phyloP scores from a whole-genome alignment of 805 yeast genomes.

The Maudiozyma saulgeensis region DNA sequence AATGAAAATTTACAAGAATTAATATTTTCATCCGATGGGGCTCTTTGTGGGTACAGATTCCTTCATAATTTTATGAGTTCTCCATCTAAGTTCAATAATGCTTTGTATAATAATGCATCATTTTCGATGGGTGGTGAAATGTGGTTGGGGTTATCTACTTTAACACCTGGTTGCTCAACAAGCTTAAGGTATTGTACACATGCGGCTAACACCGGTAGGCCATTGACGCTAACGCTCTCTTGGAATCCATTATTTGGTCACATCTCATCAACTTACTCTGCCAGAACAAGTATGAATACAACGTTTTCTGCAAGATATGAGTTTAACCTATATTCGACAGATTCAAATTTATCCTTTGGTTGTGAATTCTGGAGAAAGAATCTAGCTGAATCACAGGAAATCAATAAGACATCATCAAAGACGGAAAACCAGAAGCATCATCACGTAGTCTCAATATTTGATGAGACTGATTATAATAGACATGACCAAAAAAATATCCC shows the following conservation, averaged over 20 bases:
- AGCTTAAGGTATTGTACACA: conserved; percentile 79
- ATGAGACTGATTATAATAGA: background rate
- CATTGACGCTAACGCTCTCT: conserved; percentile 77
- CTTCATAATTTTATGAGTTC: conserved; percentile 51
- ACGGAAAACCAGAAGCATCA: background rate
- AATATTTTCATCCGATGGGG: conserved; percentile 75
- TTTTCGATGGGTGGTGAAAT: conserved; percentile 74
- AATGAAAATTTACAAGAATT: conserved; percentile 61
- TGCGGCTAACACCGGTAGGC: conserved; percentile 79
- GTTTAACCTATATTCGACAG: conserved; percentile 83
- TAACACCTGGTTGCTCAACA: conserved; percentile 84
- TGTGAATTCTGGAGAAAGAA: conserved; percentile 58
- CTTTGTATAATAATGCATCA: conserved; percentile 50
- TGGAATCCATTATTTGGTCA: conserved; percentile 88
- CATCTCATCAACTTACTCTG: conserved; percentile 77
- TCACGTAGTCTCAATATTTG: no score
- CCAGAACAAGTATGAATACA: conserved; percentile 63
- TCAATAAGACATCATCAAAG: background rate
- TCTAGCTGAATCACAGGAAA: background rate
- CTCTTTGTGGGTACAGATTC: conserved; percentile 70
- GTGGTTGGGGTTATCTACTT: conserved; percentile 76
- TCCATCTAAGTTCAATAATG: conserved; percentile 31
- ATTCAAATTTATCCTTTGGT: conserved; percentile 78
- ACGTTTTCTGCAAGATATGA: conserved; percentile 80
- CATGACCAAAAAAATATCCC: background rate